Base-by-base conservation (phyloP, 192 early-diverging fungal genomes). In the Mortierella antarctica region DNA sequence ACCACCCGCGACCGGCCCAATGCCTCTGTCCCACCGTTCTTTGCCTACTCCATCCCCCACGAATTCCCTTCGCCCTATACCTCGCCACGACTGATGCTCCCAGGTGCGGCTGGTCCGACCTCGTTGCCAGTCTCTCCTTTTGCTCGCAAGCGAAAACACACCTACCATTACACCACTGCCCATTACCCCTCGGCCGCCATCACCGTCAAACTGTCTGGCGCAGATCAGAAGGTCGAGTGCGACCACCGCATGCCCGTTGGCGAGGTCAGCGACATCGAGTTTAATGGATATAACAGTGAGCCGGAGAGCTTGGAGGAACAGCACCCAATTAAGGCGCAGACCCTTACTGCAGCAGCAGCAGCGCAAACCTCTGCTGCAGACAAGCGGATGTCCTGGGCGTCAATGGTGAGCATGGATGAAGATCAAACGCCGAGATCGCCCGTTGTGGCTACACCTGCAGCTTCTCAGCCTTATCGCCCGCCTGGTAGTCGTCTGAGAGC, bases 11-110 rank as follows among this genome's bases (percentile, higher is more conserved):
- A 80, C 31, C 69, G 77, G 18, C 56, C 57, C 23, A 67, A 72
- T 48, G 65, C 54, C 20, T 62, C 70, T 17, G 65, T 65, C 8
- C 77, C 77, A 15, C 77, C 77, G 0, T 80, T 80, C 41, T 80
- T 80, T 67, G 57, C 77, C 18, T 80, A 80, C 47, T 80, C 77
- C 20, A 80, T 80, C 48, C 77, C 77, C 44, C 77, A 80, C 45
- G 77, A 80, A 49, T 68, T 80, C 65, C 77, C 77, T 6, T 71
- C 77, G 1, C 77, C 77, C 7, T 80, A 80, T 62, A 68, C 69
- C 65, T 72, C 77, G 11, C 77, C 77, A 20, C 70, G 77, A 52
- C 65, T 80, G 1, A 66, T 72, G 17, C 60, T 80, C 54, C 64
- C 77, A 51, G 70, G 77, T 18, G 57, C 77, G 45, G 65, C 67